phyloP scores from a whole-genome alignment of 2,329 filamentous ascomycete genomes.

The Elsinoe perseae region DNA sequence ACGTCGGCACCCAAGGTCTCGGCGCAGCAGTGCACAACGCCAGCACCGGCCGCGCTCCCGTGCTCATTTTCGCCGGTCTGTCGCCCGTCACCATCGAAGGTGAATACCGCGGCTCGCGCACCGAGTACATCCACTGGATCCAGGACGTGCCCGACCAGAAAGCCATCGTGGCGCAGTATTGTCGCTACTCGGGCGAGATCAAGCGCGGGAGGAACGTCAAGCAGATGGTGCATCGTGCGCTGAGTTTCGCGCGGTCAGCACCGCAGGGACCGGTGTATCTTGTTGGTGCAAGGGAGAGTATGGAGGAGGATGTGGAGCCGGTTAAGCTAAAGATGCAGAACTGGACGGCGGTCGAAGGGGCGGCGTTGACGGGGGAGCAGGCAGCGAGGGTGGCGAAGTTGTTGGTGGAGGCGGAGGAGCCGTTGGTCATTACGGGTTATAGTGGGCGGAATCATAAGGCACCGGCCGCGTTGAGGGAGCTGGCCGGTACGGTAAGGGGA shows the following conservation, averaged over 20 bases:
- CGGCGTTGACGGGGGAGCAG: slow-evolving; percentile 50
- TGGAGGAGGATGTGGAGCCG: slow-evolving; percentile 75
- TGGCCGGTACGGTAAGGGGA: slow-evolving; percentile 61
- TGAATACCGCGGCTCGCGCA: slow-evolving; percentile 67
- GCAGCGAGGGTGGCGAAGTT: slow-evolving; percentile 55
- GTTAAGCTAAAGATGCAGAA: slow-evolving; percentile 60
- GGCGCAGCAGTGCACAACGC: slow-evolving; percentile 74
- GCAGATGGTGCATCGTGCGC: slow-evolving; percentile 76
- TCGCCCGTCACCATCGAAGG: slow-evolving; percentile 71
- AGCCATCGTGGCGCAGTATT: slow-evolving; percentile 75
- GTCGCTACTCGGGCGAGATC: slow-evolving; percentile 73
- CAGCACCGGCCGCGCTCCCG: slow-evolving; percentile 63
- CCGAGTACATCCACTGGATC: slow-evolving; percentile 81
- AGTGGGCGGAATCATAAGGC: slow-evolving; percentile 59
- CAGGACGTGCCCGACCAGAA: slow-evolving; percentile 78
- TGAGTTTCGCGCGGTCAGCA: slow-evolving; percentile 71
- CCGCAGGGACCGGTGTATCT: slow-evolving; percentile 77
- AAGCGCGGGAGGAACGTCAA: slow-evolving; percentile 80
- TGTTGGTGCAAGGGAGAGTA: slow-evolving; percentile 67
- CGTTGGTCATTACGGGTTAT: slow-evolving; percentile 65
- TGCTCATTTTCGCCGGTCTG: slow-evolving; percentile 70
- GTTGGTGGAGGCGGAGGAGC: slow-evolving; percentile 56
- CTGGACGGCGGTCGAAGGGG: slow-evolving; percentile 64
- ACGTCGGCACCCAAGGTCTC: slow-evolving; percentile 73
- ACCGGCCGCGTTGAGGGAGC: slow-evolving; percentile 54